Evolutionary conservation across 2,329 filamentous ascomycete species (phyloP), one percentile per base, ranked within the genome.

Genomic region (Alternaria sp.): DNA sequence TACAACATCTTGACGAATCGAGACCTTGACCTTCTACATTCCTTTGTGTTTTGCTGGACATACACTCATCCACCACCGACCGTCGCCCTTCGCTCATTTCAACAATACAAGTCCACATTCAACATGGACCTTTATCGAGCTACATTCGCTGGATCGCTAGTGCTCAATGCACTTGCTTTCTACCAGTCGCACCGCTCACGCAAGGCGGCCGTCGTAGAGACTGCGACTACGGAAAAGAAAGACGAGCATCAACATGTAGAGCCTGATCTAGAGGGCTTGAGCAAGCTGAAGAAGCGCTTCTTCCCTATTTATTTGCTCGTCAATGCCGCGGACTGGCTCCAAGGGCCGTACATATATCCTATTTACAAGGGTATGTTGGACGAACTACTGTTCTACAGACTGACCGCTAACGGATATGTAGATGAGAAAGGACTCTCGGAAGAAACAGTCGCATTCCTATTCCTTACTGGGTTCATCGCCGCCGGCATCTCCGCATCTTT

Each of bases 271-370:
- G 69, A 77, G 44, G 73, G 75, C 40, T 68, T 80, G 25, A 67
- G 66, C 30, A 77, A 77, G 47, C 77, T 83, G 63, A 83, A 83
- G 70, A 71, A 69, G 59, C 68, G 74, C 15, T 84, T 82, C 73
- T 81, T 84, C 58, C 74, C 78, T n/a, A 81, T 82, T 8, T 84
- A 83, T 55, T 70, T 78, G 10, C 72, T 84, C 9, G 82, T 81
- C 10, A 79, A 81, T 66, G 80, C 80, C 30, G 81, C 83, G 17
- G 83, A 84, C 66, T 85, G 83, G 82, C 71, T 84, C 4, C 82
- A 85, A 72, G 81, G 83, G 1, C 83, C 84, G 6, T 83, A 85
- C 56, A 83, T 85, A 44, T 86, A 86, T 67, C 83, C 83, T 5
- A 81, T 85, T 10, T 86, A 85, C 77, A 85, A 83, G 74, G 82